These are phyloP conservation scores for Aspergillus fumigatiaffinis DNA, from an alignment of 2,329 filamentous ascomycete genomes.

Conservation along the genomic window DNA sequence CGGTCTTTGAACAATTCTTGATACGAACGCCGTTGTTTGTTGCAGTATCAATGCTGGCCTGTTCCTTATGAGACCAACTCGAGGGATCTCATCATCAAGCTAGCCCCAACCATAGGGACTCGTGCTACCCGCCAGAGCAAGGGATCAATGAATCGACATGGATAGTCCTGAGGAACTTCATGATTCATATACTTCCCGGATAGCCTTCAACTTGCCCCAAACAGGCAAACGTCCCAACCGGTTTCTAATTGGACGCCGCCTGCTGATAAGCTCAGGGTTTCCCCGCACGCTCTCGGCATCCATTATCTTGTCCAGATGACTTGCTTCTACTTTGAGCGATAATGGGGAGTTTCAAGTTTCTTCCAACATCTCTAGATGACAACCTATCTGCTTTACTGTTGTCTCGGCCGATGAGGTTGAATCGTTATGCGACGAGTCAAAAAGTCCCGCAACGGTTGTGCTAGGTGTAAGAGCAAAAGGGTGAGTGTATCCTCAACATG, in stretches of 20 bases:
- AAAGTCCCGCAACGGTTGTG: conserved; percentile 41
- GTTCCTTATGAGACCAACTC: neutral
- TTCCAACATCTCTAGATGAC: neutral
- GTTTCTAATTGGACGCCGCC: conserved; percentile 1
- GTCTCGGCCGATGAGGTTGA: conserved; percentile 40
- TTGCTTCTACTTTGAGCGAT: neutral
- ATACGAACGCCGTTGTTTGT: neutral
- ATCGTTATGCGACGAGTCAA: conserved; percentile 41
- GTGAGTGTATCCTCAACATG: conserved; percentile 18
- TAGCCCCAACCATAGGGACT: neutral
- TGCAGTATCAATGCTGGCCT: neutral
- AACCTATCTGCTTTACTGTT: conserved; percentile 21
- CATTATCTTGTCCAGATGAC: neutral
- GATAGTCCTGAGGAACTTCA: neutral
- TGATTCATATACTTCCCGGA: neutral
- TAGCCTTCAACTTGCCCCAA: conserved; percentile 4
- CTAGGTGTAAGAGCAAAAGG: conserved; percentile 41
- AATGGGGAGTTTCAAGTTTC: neutral
- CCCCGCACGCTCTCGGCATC: conserved; percentile 2
- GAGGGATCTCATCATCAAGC: neutral
- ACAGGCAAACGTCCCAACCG: conserved; percentile 5
- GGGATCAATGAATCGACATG: neutral
- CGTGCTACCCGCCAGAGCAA: neutral
- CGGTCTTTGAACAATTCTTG: neutral
- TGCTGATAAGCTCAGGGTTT: neutral